Evolutionary conservation across 805 yeast genomes (phyloP), one percentile per base, ranked within the genome.

Genomic region (Metschnikowia gelsemii): DNA sequence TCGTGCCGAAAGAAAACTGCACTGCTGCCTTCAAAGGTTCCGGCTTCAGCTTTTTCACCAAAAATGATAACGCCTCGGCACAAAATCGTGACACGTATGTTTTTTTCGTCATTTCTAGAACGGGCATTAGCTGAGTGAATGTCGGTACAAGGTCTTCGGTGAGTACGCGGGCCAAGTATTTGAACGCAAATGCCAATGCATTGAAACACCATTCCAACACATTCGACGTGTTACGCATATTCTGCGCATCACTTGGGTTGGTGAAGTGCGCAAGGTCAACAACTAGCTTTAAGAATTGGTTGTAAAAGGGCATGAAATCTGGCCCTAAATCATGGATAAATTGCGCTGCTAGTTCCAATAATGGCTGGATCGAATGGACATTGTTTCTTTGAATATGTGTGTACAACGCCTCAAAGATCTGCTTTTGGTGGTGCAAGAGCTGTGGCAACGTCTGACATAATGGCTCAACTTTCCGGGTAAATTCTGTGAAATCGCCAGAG

Each of bases 301-400:
- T 66, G 56, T 87, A 89, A 55, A 68, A 88, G 7, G 76, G 78
- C 69, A 88, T 75, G 56, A 90, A 93, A 52, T 91, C 98, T 2
- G 91, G 83, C 8, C 96, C 97, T 47, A 91, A 66, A 66, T 91
- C 99, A 54, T 87, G 96, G 29, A 89, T 82, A 53, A 93, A 84
- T 56, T 89, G 95, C 0, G 96, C 78, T 18, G 89, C 60, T 40
- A 68, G 58, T 58, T 93, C 99, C 37, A 88, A 62, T 21, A 87
- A 58, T 3, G 98, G 91, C 59, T 89, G 93, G 32, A 86, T 64
- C 1, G 96, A 79, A 42, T 83, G 68, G 17, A 73, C 72, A 57
- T 93, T 96, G 46, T 81, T 78, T 26, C 68, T 63, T 13, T 60
- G 54, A 27, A 84, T 73, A 42, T 75, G 73, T 8, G 49, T 49